A percentile compares a stretch with the other conserved stretches of the same genome.
phyloP scores from a whole-genome alignment of 139 green algal genomes.

The Ettlia oleoabundans region DNA sequence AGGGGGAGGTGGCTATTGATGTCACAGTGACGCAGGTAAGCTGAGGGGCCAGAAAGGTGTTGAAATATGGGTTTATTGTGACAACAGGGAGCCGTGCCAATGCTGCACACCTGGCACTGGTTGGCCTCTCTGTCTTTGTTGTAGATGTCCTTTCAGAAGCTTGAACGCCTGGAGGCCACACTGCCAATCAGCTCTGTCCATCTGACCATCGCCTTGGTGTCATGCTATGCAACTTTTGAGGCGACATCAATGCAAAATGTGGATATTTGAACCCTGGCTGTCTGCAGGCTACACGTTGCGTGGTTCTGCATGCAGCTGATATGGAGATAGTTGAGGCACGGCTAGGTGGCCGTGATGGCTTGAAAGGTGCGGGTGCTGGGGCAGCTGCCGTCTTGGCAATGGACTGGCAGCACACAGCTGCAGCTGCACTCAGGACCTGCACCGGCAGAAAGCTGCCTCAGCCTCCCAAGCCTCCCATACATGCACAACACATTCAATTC shows the following conservation, averaged over 20 bases:
- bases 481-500: too few relatives aligned
- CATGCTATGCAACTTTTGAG: neutral
- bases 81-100: too few relatives aligned
- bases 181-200: too few relatives aligned
- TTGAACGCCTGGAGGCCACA: too few relatives aligned
- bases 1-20: slow-evolving; percentile 47
- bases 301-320: slow-evolving; percentile 67
- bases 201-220: neutral
- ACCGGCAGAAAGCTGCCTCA: too few relatives aligned
- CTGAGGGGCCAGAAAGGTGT: neutral
- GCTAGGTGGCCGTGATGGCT: slow-evolving; percentile 38
- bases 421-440: neutral
- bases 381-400: too few relatives aligned
- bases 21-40: slow-evolving; percentile 33
- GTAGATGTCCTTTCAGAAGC: too few relatives aligned
- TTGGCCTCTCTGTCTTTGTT: too few relatives aligned
- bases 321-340: slow-evolving; percentile 48
- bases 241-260: neutral
- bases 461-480: too few relatives aligned
- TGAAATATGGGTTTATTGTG: neutral
- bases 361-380: neutral
- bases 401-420: too few relatives aligned
- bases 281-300: slow-evolving; percentile 55
- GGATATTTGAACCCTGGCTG: neutral
- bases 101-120: too few relatives aligned